Base-by-base conservation (phyloP, 2,329 filamentous ascomycete species). In the Calcarisporium arbuscula region DNA sequence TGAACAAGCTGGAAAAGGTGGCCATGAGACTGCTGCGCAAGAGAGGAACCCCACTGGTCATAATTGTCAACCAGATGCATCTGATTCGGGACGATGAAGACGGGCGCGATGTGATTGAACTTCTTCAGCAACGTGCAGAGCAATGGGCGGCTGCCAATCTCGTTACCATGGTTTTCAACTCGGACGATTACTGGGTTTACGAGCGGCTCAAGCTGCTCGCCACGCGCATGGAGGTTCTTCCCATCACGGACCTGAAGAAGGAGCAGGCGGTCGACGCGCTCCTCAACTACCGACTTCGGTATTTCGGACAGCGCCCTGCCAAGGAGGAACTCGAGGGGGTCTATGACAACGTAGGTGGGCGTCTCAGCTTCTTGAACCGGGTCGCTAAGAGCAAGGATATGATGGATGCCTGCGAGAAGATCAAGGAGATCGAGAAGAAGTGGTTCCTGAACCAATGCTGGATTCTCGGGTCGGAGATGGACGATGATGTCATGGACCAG, bases 171-270 rank as follows among this genome's bases (percentile, higher is more conserved):
- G 80, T 98, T 21, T 88, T 98, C 64, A 96, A 95, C 61, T 89
- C 81, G 35, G 92, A 98, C 59, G 92, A 96, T 56, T 98, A 95
- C 62, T 98, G 92, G 92, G 85, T 98, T 1, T 96, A 95, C 51
- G 92, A 98, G 58, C 77, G 89, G 11, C 66, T 98, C 34, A 95
- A 95, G 67, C 82, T 86, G 56, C 82, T 95, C 39, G 86, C 88
- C 4, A 95, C 89, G 3, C 79, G 92, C 29, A 94, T 98, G 86
- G 89, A 95, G 53, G 84, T 98, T 5, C 81, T 94, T 23, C 79
- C 87, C 8, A 80, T 98, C 27, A 72, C 76, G 5, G 92, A 98
- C 57, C 67, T 98, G 6, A 77, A 83, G 33, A 95, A 89, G 56
- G 57, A 67, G 9, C 78, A 84, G 49, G 89, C 92, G 5, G 74